Base-by-base conservation (phyloP, 2,329 filamentous ascomycete species). In the Trichoderma guizhouense region DNA sequence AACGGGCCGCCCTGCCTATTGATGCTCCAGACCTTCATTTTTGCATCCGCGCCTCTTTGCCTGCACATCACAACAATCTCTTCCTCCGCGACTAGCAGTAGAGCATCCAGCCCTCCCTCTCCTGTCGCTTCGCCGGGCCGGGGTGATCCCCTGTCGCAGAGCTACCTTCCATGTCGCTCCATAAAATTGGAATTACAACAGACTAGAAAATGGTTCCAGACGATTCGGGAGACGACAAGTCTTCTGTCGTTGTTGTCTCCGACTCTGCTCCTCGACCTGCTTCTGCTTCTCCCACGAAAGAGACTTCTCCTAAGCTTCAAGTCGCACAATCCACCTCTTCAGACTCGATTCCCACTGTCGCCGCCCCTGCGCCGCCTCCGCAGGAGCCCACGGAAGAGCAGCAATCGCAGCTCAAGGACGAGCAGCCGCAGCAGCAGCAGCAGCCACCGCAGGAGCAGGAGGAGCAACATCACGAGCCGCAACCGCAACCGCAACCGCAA, bases 151-250 rank as follows among this genome's bases (percentile, higher is more conserved):
- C 71, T 72, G 72, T 43, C 72, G 62, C 74, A 72, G 73, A n/a
- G n/a, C n/a, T n/a, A n/a, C n/a, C n/a, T 71, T 68, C 57, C 76
- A 79, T 79, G 75, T 79, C 77, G 79, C 79, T 80, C 79, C 79
- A 81, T 81, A 80, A 81, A 79, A 79, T 76, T 79, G 77, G 75
- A 78, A 79, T 79, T 80, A 79, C 53, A 75, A 53, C 57, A 63
- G 62, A 71, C 61, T 64, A 72, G 69, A 74, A 74, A 66, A 76
- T 76, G 76, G 71, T 73, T 71, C 72, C 72, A 76, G 78, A 77
- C 75, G 78, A 78, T 74, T 76, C 75, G 74, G 77, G 74, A 67
- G 74, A 75, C 71, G 71, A 75, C 71, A 70, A 73, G 69, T 63
- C 74, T 62, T 62, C 57, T 47, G 43, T 72, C 72, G 67, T 73